Conservation (phyloP, 1,284 basidiomycete species). For the Ustilago lituana region DNA sequence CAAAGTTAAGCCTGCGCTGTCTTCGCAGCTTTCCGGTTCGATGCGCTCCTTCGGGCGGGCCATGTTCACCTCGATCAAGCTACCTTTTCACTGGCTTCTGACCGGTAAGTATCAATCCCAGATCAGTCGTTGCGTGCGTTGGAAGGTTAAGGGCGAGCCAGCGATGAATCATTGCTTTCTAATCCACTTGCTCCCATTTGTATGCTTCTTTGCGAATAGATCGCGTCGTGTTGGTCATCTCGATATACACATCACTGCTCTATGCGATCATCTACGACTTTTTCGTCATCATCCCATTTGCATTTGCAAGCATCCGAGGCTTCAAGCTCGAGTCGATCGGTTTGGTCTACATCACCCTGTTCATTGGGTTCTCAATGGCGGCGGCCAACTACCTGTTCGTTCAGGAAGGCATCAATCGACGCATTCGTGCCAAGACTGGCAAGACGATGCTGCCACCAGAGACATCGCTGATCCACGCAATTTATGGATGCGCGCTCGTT, state of each 20-base stretch:
- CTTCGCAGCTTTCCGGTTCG: constrained; percentile 1
- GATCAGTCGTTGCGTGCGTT: neutral
- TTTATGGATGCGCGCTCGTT: constrained; percentile 34
- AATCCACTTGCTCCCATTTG: neutral
- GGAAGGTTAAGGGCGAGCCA: no score
- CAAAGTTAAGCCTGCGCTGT: neutral
- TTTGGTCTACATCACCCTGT: constrained; percentile 35
- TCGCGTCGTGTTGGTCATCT: constrained; percentile 41
- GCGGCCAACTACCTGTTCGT: constrained; percentile 21
- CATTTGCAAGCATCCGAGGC: constrained; percentile 37
- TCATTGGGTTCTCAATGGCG: constrained; percentile 40
- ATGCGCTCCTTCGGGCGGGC: constrained; percentile 5
- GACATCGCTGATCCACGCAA: constrained; percentile 31
- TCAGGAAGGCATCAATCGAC: constrained; percentile 29
- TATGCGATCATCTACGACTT: constrained; percentile 51
- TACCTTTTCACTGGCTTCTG: constrained; percentile 35
- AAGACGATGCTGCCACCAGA: constrained; percentile 24
- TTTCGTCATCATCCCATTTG: constrained; percentile 45
- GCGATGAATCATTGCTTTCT: neutral
- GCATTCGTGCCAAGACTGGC: constrained; percentile 24
- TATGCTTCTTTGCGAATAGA: constrained; percentile 7
- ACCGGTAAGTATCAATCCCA: constrained; percentile 6
- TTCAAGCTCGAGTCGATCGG: constrained; percentile 37
- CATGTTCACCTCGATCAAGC: constrained; percentile 15
- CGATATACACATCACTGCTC: constrained; percentile 41